phyloP scores from a whole-genome alignment of 2,329 filamentous ascomycete species.

The Dothideomycetes sp. region DNA sequence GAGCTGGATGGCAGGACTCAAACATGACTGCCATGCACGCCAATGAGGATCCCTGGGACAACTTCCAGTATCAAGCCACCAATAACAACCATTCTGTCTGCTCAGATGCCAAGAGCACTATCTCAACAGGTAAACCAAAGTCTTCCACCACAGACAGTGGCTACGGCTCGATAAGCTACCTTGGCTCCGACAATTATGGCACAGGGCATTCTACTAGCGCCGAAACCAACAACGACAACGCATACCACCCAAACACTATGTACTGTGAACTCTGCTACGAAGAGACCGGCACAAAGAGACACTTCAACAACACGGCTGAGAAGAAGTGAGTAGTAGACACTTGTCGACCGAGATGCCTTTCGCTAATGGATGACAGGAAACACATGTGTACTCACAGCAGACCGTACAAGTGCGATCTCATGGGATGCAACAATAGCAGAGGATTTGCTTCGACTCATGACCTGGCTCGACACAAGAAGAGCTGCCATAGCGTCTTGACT shows the following conservation, averaged over 20 bases:
- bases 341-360: too few species aligned
- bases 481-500: slow-evolving; percentile 10
- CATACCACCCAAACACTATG: neutral
- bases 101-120: too few species aligned
- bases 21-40: too few species aligned
- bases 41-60: too few species aligned
- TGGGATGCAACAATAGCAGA: slow-evolving; percentile 4
- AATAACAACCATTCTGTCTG: too few species aligned
- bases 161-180: slow-evolving; percentile 1
- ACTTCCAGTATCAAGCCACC: too few species aligned
- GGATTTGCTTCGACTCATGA: slow-evolving; percentile 11
- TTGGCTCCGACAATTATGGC: neutral
- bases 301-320: slow-evolving; percentile 10
- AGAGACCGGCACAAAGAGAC: slow-evolving; percentile 1
- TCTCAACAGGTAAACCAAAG: neutral
- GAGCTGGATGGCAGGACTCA: too few species aligned
- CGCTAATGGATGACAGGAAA: slow-evolving; percentile 1
- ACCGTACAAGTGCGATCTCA: slow-evolving; percentile 8
- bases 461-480: slow-evolving; percentile 11
- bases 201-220: neutral
- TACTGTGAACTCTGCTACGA: slow-evolving; percentile 6
- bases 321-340: neutral
- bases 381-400: slow-evolving; percentile 9
- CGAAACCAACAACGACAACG: neutral
- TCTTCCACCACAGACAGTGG: slow-evolving; percentile 5